phyloP scores from a whole-genome alignment of 176 grass and related monocot genomes.

The Oryza coarctata region DNA sequence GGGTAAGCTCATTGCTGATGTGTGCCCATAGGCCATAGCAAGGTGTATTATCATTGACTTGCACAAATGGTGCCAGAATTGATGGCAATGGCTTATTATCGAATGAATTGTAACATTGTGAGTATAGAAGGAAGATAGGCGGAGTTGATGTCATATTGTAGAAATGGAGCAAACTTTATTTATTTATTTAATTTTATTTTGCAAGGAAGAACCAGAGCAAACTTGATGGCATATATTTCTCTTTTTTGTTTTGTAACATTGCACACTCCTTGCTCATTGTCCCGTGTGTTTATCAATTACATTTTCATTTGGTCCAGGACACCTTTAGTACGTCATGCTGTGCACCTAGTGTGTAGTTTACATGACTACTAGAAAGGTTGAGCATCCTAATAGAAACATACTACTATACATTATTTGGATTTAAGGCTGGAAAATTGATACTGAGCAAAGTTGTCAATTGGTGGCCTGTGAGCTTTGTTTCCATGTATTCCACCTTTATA shows the following conservation, averaged over 20 bases:
- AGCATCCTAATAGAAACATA: background rate
- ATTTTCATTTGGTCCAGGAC: background rate
- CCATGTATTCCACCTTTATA: background rate
- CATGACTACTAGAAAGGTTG: slow-evolving; percentile 3
- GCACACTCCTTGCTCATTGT: background rate
- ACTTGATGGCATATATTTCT: too few species aligned
- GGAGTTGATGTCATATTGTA: too few species aligned
- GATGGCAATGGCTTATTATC: too few species aligned
- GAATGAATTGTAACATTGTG: too few species aligned
- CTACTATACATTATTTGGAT: slow-evolving; percentile 21
- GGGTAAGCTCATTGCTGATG: background rate
- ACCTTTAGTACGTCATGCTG: background rate
- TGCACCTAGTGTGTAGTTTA: background rate
- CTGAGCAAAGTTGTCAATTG: background rate
- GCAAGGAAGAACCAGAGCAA: too few species aligned
- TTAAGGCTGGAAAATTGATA: background rate
- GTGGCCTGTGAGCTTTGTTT: slow-evolving; percentile 19
- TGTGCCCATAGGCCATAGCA: too few species aligned
- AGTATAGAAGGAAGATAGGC: too few species aligned
- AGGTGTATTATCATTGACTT: too few species aligned
- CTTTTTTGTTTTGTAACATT: background rate
- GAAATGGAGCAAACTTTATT: too few species aligned
- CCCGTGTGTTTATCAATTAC: background rate
- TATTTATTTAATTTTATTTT: too few species aligned
- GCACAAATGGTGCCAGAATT: too few species aligned